Conservation (phyloP, 2,329 filamentous ascomycete species). For the Penicillium sp. region DNA sequence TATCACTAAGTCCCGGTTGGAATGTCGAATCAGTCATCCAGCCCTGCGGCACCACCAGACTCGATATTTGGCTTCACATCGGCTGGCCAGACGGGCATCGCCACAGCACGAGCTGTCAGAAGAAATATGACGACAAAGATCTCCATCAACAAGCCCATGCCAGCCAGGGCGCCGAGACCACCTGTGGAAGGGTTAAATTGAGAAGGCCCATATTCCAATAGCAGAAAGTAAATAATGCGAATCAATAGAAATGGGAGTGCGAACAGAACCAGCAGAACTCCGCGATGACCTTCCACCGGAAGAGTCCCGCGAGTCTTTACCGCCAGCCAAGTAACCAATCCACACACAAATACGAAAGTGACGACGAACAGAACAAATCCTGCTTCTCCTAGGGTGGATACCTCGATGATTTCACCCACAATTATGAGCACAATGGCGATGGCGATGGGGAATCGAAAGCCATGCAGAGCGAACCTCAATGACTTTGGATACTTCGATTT, state of each 20-base stretch:
- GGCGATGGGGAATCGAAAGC: conserved; percentile 27
- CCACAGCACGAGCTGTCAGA: conserved; percentile 19
- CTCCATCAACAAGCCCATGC: conserved; percentile 29
- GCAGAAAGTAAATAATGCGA: conserved; percentile 23
- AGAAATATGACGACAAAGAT: conserved; percentile 20
- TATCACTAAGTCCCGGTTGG: background rate
- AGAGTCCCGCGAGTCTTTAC: conserved; percentile 17
- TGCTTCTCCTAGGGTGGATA: conserved; percentile 15
- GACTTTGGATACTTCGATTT: conserved; percentile 24
- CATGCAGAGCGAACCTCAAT: conserved; percentile 22
- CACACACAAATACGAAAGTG: conserved; percentile 23
- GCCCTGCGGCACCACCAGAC: background rate
- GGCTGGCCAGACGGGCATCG: conserved; percentile 19
- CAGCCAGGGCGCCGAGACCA: conserved; percentile 15
- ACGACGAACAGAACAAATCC: conserved; percentile 22
- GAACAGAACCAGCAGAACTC: conserved; percentile 15
- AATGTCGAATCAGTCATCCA: background rate
- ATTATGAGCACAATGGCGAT: conserved; percentile 24
- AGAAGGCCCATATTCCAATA: conserved; percentile 19
- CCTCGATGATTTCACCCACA: conserved; percentile 19
- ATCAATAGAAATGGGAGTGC: conserved; percentile 24
- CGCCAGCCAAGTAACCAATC: conserved; percentile 21
- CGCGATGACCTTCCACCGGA: conserved; percentile 16
- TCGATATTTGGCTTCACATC: background rate
- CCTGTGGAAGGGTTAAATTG: conserved; percentile 19